Base-by-base conservation (phyloP, 441 rosid genomes). In the Oxalis stricta region DNA sequence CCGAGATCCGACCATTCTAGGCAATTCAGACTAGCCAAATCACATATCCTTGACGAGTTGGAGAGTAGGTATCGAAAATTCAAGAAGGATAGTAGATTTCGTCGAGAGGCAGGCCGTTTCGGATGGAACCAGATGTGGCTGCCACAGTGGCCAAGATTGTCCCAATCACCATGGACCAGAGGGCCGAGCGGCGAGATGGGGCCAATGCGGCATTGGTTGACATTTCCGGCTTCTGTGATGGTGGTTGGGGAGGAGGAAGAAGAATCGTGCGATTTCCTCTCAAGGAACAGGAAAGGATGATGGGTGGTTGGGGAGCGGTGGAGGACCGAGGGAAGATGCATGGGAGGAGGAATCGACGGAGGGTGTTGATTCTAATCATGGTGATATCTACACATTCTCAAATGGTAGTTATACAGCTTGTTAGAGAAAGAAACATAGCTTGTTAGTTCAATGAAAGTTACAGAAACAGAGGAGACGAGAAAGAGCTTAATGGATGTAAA, bases 91-190 rank as follows among this genome's bases (percentile, higher is more conserved):
- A 23, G 66, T 29, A 5, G 93, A 87, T 51, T 63, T 79, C 0
- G 66, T 44, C 31, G 89, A 71, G 64, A 78, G 82, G 58, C 83
- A n/a, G 93, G 50, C 82, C 72, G 47, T 68, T 72, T 33, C 82
- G 93, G 66, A 84, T 43, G 48, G 75, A 88, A 70, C 84, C 89
- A 79, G 31, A 79, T 87, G 63, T 81, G 89, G 48, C 95, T 91
- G n/a, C 79, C 77, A 34, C 84, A 84, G 33, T 54, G 63, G 11
- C 95, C 93, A 77, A 88, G 13, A 88, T 65, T 18, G 95, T 88
- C 2, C 95, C 93, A 38, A 79, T 76, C 26, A 72, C 93, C 87
- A 84, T 79, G 19, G 93, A 66, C 68, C 68, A 79, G 29, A n/a
- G n/a, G n/a, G n/a, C n/a, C n/a, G 89, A 81, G 7, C 74, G 84